A percentile compares a stretch with the other conserved stretches of the same genome.
These are phyloP conservation scores for Vitis rupestris DNA, from an alignment of 164 flowering plant genomes.

Conservation along the genomic window DNA sequence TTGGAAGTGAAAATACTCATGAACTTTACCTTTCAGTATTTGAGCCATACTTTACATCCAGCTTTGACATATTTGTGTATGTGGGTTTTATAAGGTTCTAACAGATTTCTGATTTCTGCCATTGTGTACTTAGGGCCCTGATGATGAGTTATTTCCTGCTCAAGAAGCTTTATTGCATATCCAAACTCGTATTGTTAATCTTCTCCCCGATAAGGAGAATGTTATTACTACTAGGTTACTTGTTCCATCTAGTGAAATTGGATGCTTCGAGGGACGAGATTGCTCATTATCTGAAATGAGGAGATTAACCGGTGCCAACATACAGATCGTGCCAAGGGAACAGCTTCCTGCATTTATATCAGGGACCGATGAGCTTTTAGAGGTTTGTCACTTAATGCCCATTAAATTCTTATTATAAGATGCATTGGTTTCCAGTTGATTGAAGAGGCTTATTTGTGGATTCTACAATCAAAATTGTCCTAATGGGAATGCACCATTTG, in stretches of 20 bases:
- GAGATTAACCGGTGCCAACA: slow-evolving; percentile 66
- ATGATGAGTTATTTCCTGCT: slow-evolving; percentile 96
- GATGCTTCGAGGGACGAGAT: slow-evolving; percentile 70
- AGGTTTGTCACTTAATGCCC: slow-evolving; percentile 49
- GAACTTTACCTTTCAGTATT: not conserved
- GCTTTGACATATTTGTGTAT: too few species aligned
- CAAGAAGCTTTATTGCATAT: slow-evolving; percentile 97
- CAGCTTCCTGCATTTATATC: slow-evolving; percentile 55
- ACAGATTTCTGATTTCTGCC: slow-evolving; percentile 1
- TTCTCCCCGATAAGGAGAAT: slow-evolving; percentile 81
- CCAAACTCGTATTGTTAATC: slow-evolving; percentile 86
- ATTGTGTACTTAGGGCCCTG: slow-evolving; percentile 65
- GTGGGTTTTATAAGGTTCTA: not conserved
- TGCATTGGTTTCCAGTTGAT: not conserved
- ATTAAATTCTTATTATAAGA: not conserved
- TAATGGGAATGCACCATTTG: not conserved
- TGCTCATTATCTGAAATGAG: slow-evolving; percentile 62
- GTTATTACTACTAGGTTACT: slow-evolving; percentile 76
- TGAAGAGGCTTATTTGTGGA: not conserved
- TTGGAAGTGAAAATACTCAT: too few species aligned
- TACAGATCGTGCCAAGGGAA: slow-evolving; percentile 72
- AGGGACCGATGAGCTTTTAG: slow-evolving; percentile 69
- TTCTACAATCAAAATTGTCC: not conserved
- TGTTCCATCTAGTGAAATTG: slow-evolving; percentile 72
- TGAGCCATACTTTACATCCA: not conserved